A percentile compares a stretch with the other conserved stretches of the same genome.
phyloP scores from a whole-genome alignment of 2,329 filamentous ascomycete genomes.

The Sporothrix schenckii region DNA sequence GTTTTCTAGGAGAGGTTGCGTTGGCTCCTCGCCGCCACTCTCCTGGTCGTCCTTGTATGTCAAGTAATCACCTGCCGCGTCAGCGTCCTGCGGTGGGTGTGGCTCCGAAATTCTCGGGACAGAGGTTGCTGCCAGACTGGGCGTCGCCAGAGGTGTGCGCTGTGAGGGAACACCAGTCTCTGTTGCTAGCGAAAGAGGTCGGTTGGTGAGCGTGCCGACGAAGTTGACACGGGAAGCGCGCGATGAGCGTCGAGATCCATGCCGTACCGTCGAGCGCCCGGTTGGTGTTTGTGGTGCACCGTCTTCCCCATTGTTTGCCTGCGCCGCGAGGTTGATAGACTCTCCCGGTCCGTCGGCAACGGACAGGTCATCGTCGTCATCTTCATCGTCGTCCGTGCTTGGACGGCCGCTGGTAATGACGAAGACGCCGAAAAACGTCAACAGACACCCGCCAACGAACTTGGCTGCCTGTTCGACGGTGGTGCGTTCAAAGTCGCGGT shows the following conservation, averaged over 20 bases:
- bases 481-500: slow-evolving; percentile 90
- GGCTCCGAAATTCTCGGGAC: not conserved
- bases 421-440: slow-evolving; percentile 97
- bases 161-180: slow-evolving; percentile 46
- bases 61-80: slow-evolving; percentile 38
- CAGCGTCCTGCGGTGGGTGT: slow-evolving; percentile 38
- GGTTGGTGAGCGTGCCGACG: slow-evolving; percentile 45
- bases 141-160: slow-evolving; percentile 42
- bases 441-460: slow-evolving; percentile 84
- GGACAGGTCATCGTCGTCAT: slow-evolving; percentile 63
- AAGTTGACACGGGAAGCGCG: slow-evolving; percentile 53
- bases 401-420: slow-evolving; percentile 86
- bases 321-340: slow-evolving; percentile 61
- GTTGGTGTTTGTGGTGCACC: slow-evolving; percentile 2
- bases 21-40: slow-evolving; percentile 33
- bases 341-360: slow-evolving; percentile 57
- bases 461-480: slow-evolving; percentile 73
- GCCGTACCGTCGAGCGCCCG: not conserved
- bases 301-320: slow-evolving; percentile 48
- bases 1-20: slow-evolving; percentile 48
- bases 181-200: slow-evolving; percentile 41
- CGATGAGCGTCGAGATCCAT: slow-evolving; percentile 46
- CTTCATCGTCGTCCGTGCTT: slow-evolving; percentile 60
- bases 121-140: slow-evolving; percentile 19
- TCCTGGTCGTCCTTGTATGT: slow-evolving; percentile 23